phyloP scores from a whole-genome alignment of 208 protist species.

The Angomonas ambiguus region DNA sequence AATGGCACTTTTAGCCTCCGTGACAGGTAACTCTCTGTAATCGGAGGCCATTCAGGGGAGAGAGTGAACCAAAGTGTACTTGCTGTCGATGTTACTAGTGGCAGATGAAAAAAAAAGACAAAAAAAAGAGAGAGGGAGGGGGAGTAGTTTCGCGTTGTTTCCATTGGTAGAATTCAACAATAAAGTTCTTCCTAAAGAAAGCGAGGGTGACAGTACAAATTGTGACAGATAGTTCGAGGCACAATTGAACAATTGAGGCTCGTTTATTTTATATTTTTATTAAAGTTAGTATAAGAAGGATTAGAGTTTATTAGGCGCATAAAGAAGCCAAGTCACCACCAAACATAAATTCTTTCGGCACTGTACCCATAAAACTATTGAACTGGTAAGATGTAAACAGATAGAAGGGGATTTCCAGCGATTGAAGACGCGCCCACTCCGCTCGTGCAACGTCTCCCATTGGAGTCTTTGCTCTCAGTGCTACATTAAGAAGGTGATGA shows the following conservation, averaged over 20 bases:
- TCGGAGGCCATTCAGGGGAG: slow-evolving; percentile 4
- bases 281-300: not conserved
- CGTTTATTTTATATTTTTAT: no score
- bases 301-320: slow-evolving; percentile 31
- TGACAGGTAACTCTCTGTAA: slow-evolving; percentile 46
- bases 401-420: slow-evolving; percentile 80
- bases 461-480: slow-evolving; percentile 77
- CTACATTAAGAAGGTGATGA: slow-evolving; percentile 73
- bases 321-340: slow-evolving; percentile 70
- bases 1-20: slow-evolving; percentile 70
- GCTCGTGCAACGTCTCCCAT: slow-evolving; percentile 88
- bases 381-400: slow-evolving; percentile 81
- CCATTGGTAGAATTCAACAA: no score
- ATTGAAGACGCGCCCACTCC: slow-evolving; percentile 85
- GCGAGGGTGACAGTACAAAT: no score
- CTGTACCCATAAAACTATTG: slow-evolving; percentile 68
- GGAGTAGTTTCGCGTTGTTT: no score
- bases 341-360: slow-evolving; percentile 67
- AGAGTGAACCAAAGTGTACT: slow-evolving; percentile 11
- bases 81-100: slow-evolving; percentile 5
- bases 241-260: not conserved
- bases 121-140: not conserved
- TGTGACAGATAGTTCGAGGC: not conserved
- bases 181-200: no score
- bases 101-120: not conserved